Evolutionary conservation across 1,284 basidiomycete species (phyloP).

Genomic region (Ustilago loliicola): DNA sequence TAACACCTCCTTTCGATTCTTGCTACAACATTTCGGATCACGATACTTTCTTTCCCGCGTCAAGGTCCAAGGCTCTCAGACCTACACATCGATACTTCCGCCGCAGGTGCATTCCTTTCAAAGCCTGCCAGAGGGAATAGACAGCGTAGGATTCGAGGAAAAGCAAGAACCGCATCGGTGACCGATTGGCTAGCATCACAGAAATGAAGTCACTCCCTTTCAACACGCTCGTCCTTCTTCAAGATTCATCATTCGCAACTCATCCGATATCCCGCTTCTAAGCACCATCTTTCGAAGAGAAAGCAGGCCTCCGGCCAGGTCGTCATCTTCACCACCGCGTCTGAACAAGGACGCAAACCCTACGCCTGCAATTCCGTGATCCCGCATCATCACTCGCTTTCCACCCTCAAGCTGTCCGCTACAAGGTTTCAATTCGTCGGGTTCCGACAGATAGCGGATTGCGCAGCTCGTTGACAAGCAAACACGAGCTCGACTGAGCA

Average conservation of each 20-base stretch:
- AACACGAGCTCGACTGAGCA: too few species aligned
- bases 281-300: not conserved
- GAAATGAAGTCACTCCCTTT: constrained; percentile 23
- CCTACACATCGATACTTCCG: not conserved
- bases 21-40: not conserved
- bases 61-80: not conserved
- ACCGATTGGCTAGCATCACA: constrained; percentile 6
- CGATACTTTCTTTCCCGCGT: not conserved
- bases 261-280: not conserved
- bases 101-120: not conserved
- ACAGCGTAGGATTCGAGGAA: not conserved
- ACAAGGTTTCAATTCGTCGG: too few species aligned
- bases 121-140: not conserved
- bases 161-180: constrained; percentile 11
- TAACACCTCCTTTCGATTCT: not conserved
- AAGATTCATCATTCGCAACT: not conserved
- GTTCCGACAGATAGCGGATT: too few species aligned
- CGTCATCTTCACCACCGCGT: not conserved
- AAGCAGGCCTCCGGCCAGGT: not conserved
- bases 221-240: constrained; percentile 7
- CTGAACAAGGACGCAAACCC: not conserved
- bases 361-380: too few species aligned
- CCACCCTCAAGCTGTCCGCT: too few species aligned
- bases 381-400: too few species aligned
- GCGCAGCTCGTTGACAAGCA: too few species aligned